Evolutionary conservation across 768 basidiomycete genomes (phyloP), one percentile per base, ranked within the genome.

Genomic region (Russula brevipes): DNA sequence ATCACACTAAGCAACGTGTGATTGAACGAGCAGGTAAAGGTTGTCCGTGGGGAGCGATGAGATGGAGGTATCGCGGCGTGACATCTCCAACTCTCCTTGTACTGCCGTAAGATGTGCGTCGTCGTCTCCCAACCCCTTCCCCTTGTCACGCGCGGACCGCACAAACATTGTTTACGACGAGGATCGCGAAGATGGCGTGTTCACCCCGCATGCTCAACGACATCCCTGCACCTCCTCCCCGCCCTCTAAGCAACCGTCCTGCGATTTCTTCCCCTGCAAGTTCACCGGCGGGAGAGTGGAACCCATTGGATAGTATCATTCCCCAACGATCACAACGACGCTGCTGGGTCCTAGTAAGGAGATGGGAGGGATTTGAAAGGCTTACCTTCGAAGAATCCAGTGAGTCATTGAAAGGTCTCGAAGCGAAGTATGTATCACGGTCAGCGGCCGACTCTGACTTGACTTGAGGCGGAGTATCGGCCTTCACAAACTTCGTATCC

Each of bases 51-150:
- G 16, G 24, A 50, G 24, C 17, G 35, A 49, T 50, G 52, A 52
- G 24, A 59, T 53, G 62, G 42, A 7, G 59, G 59, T 72, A 52
- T 59, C 69, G 42, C 54, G 90, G 83, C 91, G 92, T 7, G 85
- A 85, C 57, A 91, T 94, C 64, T 84, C 88, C 47, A 82, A 78
- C 53, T 91, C 91, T 5, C 82, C 88, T 7, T 91, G 92, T 72
- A 93, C 92, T n/a, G 81, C 89, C n/a, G 84, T 95, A 38, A 85
- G 85, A 65, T 94, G 94, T 92, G 89, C 94, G 6, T 91, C 91
- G 7, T 80, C 82, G 3, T 90, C 90, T 0, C 78, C 85, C 1
- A 87, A 87, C 42, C 81, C 94, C 17, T 94, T 96, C 72, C 80
- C 94, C 38, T 91, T 87, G 16, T 88, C 91, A 6, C 91, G 94